Evolutionary conservation across 345 rosid genomes (phyloP).

Genomic region (Citrus australasica): DNA sequence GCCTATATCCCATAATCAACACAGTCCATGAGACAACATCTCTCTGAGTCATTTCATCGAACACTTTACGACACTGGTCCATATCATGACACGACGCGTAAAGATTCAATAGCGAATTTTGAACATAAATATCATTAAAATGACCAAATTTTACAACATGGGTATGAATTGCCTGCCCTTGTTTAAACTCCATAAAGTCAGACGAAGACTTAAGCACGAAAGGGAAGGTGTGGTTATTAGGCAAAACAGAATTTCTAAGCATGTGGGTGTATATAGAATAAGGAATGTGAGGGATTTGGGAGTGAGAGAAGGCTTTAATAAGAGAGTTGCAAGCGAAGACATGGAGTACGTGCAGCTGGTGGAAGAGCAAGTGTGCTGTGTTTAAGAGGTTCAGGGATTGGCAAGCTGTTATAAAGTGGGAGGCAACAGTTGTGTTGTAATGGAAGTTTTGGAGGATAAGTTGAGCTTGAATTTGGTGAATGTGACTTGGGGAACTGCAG

Average conservation of each 20-base stretch:
- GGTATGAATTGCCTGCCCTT: slow-evolving; percentile 38
- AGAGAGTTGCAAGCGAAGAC: slow-evolving; percentile 51
- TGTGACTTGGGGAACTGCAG: slow-evolving; percentile 25
- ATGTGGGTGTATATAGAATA: slow-evolving; percentile 35
- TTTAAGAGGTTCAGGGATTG: slow-evolving; percentile 25
- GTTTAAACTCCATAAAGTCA: slow-evolving; percentile 26
- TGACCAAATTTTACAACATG: slow-evolving; percentile 47
- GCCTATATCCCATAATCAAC: slow-evolving; percentile 42
- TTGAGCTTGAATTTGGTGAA: slow-evolving; percentile 46
- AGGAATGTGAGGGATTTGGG: slow-evolving; percentile 35
- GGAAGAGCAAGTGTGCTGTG: slow-evolving; percentile 26
- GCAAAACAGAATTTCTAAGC: slow-evolving; percentile 26
- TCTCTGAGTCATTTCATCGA: slow-evolving; percentile 47
- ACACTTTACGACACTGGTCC: slow-evolving; percentile 37
- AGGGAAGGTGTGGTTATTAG: slow-evolving; percentile 54
- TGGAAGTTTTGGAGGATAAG: slow-evolving; percentile 38
- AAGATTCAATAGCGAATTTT: slow-evolving; percentile 34
- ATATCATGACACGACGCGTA: slow-evolving; percentile 38
- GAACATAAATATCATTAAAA: slow-evolving; percentile 39
- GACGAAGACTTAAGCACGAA: slow-evolving; percentile 53
- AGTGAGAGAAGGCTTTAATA: slow-evolving; percentile 44
- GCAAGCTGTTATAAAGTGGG: slow-evolving; percentile 38
- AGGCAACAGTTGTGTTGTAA: slow-evolving; percentile 30
- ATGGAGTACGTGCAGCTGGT: slow-evolving; percentile 31
- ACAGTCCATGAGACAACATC: slow-evolving; percentile 61